These are phyloP conservation scores for Tylopilus subfusipes DNA, from an alignment of 768 basidiomycete genomes.

Conservation along the genomic window DNA sequence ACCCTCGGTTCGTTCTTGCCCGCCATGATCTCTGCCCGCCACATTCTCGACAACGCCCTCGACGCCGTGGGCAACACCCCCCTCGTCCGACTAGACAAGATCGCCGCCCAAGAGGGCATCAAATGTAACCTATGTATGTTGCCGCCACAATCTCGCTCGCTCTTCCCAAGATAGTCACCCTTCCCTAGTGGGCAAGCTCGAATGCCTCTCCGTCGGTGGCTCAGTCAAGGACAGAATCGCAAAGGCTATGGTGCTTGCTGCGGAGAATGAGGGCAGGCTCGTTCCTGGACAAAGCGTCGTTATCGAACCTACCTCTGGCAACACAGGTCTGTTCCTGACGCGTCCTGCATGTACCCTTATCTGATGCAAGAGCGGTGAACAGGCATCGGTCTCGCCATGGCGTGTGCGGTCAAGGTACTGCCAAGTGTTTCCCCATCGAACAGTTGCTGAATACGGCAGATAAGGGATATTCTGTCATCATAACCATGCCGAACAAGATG, in stretches of 20 bases:
- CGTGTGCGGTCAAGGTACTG: slow-evolving; percentile 87
- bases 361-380: not conserved
- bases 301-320: slow-evolving; percentile 94
- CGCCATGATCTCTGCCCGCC: slow-evolving; percentile 26
- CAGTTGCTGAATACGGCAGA: slow-evolving; percentile 70
- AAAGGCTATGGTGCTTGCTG: slow-evolving; percentile 94
- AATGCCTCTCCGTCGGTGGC: slow-evolving; percentile 88
- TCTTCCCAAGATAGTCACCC: not conserved
- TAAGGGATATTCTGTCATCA: slow-evolving; percentile 91
- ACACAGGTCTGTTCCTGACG: slow-evolving; percentile 65
- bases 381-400: slow-evolving; percentile 94
- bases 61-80: slow-evolving; percentile 91
- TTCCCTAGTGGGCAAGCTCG: slow-evolving; percentile 78
- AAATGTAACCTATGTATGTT: slow-evolving; percentile 88
- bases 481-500: slow-evolving; percentile 95
- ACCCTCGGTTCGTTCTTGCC: not conserved
- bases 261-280: slow-evolving; percentile 82
- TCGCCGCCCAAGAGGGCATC: slow-evolving; percentile 69
- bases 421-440: slow-evolving; percentile 15
- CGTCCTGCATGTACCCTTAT: not conserved
- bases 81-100: slow-evolving; percentile 78
- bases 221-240: slow-evolving; percentile 97
- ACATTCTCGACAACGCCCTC: slow-evolving; percentile 72
- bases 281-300: slow-evolving; percentile 86
- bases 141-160: not conserved